Evolutionary conservation across 2,329 filamentous ascomycete genomes (phyloP).

Genomic region (Clarireedia homoeocarpa): DNA sequence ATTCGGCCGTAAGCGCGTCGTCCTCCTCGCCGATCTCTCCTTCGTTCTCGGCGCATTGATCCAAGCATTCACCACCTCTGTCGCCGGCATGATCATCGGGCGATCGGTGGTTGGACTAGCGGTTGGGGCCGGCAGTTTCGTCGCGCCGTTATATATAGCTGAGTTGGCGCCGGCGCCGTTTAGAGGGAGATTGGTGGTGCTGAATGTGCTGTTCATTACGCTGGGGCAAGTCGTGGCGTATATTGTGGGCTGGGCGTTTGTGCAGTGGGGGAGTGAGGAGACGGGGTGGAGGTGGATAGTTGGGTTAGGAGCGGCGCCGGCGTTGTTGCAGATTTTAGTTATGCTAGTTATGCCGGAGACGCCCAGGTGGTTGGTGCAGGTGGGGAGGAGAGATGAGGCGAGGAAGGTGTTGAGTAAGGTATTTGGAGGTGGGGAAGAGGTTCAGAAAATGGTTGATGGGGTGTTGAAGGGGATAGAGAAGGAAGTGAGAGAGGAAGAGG

Average conservation of each 20-base stretch:
- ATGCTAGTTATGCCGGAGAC: constrained; percentile 76
- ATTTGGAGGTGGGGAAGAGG: constrained; percentile 42
- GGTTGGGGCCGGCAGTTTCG: constrained; percentile 70
- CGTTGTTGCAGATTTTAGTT: constrained; percentile 59
- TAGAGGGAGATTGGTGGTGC: constrained; percentile 72
- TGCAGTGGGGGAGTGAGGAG: constrained; percentile 40
- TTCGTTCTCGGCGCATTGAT: constrained; percentile 61
- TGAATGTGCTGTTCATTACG: constrained; percentile 77
- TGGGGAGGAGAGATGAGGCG: constrained; percentile 54
- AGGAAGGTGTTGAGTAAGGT: constrained; percentile 56
- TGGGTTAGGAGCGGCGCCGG: constrained; percentile 72
- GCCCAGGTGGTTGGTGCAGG: constrained; percentile 76
- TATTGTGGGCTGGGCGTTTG: constrained; percentile 69
- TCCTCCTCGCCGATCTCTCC: constrained; percentile 56
- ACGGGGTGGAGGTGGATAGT: constrained; percentile 89
- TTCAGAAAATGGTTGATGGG: constrained; percentile 42
- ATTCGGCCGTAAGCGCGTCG: constrained; percentile 53
- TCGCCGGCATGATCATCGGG: constrained; percentile 58
- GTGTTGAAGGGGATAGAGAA: constrained; percentile 63
- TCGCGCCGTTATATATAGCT: constrained; percentile 81
- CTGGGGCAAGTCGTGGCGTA: constrained; percentile 86
- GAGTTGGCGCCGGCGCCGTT: constrained; percentile 73
- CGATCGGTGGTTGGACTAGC: constrained; percentile 63
- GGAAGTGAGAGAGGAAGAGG: constrained; percentile 65
- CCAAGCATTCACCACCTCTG: constrained; percentile 52